Base-by-base conservation (phyloP, 176 grass and related monocot species). In the Zoysia japonica region DNA sequence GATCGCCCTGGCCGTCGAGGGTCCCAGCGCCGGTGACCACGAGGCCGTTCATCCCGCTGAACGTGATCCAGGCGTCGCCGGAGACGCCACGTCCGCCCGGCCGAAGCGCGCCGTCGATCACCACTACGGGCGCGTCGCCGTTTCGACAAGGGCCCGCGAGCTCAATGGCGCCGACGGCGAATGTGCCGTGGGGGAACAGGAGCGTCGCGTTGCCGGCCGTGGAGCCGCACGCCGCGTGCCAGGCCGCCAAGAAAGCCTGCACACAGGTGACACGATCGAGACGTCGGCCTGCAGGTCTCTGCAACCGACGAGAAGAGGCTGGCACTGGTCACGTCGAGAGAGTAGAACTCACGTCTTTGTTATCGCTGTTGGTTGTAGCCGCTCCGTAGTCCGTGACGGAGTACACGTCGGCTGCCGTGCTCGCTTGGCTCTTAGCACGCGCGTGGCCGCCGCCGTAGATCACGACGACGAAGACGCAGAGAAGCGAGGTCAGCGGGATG, bases 181-280 rank as follows among this genome's bases (percentile, higher is more conserved):
- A 90, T 2, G 76, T 90, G 53, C 80, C 88, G n/a, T 48, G 15
- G 13, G 84, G 88, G 84, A 90, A 46, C 44, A 46, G n/a, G 8
- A 90, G 39, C 65, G 86, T 79, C 62, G 52, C 4, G 38, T 57
- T 57, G 17, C 56, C 77, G 36, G n/a, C 15, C 2, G 42, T 17
- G 38, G 63, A 80, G 61, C 37, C 42, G 60, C 88, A 87, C 49
- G 84, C 84, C 16, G 75, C 88, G 57, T 61, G 81, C 80, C 84
- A 84, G 11, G 84, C 88, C 1, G 46, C 80, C 84, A 87, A 61
- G 61, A 87, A 76, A 20, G 88, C 80, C 88, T 81, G 76, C 52
- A 70, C 52, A 69, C 51, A 35, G 8, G 45, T 2, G 16, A 7
- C n/a, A 61, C 2, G 28, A 37, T 65, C 1, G 16, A 19, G 42